Conservation (phyloP, 2,329 filamentous ascomycete genomes). For the Endothia cerciana region DNA sequence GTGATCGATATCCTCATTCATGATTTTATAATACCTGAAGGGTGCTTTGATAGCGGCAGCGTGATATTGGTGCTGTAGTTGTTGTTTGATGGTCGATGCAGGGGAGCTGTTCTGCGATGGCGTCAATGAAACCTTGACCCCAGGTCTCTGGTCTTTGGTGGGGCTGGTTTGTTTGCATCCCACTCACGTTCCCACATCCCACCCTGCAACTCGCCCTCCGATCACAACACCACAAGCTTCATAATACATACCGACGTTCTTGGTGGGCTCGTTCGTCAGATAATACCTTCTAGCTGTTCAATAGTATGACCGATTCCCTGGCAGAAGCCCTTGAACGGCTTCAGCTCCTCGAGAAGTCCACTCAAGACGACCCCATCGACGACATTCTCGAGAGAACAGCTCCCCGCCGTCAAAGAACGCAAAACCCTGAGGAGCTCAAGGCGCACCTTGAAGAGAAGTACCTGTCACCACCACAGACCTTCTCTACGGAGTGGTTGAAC, state of each 20-base stretch:
- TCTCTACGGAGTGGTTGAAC: slow-evolving; percentile 87
- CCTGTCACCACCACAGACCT: slow-evolving; percentile 76
- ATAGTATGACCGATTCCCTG: slow-evolving; percentile 42
- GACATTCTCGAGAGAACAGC: slow-evolving; percentile 56
- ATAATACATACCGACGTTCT: not conserved
- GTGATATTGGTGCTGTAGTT: not conserved
- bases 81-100: not conserved
- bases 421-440: slow-evolving; percentile 67
- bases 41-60: not conserved
- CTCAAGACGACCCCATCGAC: slow-evolving; percentile 53
- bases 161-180: slow-evolving; percentile 20
- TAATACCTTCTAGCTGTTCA: not conserved
- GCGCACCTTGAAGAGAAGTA: slow-evolving; percentile 75
- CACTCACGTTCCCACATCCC: slow-evolving; percentile 11
- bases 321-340: slow-evolving; percentile 55
- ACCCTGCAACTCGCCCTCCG: not conserved
- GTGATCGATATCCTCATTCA: not conserved
- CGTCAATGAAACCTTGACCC: slow-evolving; percentile 19
- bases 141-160: slow-evolving; percentile 24
- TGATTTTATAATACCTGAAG: not conserved
- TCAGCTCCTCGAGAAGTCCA: slow-evolving; percentile 42
- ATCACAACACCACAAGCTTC: not conserved
- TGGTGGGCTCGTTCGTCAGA: not conserved
- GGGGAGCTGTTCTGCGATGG: slow-evolving; percentile 2
- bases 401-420: slow-evolving; percentile 48